Base-by-base conservation (phyloP, 1,284 basidiomycete species). In the Phaffia rhodozyma region DNA sequence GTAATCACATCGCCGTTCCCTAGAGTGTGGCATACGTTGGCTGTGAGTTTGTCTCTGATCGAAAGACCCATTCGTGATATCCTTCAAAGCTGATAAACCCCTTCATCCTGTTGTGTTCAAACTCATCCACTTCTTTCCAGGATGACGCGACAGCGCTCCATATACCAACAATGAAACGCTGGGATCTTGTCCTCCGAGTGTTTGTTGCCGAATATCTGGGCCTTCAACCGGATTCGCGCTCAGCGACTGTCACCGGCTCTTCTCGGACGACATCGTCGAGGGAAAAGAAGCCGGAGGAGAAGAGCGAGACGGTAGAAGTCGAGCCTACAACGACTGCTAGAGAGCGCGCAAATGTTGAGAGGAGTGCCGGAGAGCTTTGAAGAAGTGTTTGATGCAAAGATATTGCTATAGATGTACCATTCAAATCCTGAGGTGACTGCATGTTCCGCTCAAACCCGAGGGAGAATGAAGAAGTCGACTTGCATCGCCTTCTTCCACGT, bases 1-100 rank as follows among this genome's bases (percentile, higher is more conserved):
- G 72, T 98, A 58, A 98, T 98, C 66, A 78, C 93, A 0, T 83
- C 82, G 52, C 92, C 90, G 0, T 98, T 98, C 74, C 96, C 96
- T 0, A 67, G 59, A 1, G 92, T 96, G 6, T 97, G 94, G 96
- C 96, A 97, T 75, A 86, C 81, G 20, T 72, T 91, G 32, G 83
- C 38, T 43, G 38, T 72, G 13, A 38, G 25, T 55, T 58, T 20
- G 52, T 51, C 32, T 32, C 9, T 9, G 9, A 18, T 23, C n/a
- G n/a, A n/a, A n/a, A n/a, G n/a, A n/a, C n/a, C n/a, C n/a, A n/a
- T n/a, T n/a, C n/a, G n/a, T 53, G 52, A 68, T 1, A 55, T 43
- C 58, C 30, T 50, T 25, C 60, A 52, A 52, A 6, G 50, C 1
- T 32, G 5, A 21, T 30, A 20, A 57, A 43, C 52, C 21, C 49